Conservation (phyloP, 345 rosid species). For the Syzygium aqueum region DNA sequence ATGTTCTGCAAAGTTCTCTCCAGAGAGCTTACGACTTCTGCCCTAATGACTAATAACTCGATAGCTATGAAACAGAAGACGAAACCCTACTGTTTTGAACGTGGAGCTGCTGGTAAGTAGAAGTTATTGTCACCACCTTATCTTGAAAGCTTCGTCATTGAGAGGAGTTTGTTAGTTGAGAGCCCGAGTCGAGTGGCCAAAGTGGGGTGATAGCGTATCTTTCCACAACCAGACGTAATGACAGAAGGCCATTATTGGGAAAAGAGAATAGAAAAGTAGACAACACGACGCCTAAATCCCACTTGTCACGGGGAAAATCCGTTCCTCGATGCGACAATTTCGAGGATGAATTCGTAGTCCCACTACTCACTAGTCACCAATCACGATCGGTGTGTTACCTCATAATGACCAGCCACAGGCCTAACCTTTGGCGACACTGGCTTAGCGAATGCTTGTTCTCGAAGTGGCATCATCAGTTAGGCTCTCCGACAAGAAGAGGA, state of each 20-base stretch:
- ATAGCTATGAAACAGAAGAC: neutral
- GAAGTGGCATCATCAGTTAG: neutral
- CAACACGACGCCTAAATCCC: neutral
- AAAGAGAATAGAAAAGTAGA: neutral
- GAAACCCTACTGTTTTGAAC: neutral
- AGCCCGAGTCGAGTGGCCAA: neutral
- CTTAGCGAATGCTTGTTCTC: neutral
- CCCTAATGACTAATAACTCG: neutral
- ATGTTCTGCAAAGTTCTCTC: neutral
- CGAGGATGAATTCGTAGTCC: neutral
- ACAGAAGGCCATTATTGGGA: neutral
- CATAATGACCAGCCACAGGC: neutral
- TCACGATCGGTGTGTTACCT: neutral
- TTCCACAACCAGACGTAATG: neutral
- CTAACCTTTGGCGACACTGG: neutral
- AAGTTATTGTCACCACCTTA: neutral
- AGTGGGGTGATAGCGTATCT: neutral
- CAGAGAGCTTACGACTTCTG: neutral
- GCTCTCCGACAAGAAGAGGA: neutral
- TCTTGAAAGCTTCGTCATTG: neutral
- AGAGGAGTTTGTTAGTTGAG: neutral
- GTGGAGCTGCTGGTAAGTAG: neutral
- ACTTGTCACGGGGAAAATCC: neutral
- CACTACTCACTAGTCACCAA: neutral
- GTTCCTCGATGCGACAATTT: neutral